Conservation (phyloP, 306 rosid species). For the Vachellia collinsii region DNA sequence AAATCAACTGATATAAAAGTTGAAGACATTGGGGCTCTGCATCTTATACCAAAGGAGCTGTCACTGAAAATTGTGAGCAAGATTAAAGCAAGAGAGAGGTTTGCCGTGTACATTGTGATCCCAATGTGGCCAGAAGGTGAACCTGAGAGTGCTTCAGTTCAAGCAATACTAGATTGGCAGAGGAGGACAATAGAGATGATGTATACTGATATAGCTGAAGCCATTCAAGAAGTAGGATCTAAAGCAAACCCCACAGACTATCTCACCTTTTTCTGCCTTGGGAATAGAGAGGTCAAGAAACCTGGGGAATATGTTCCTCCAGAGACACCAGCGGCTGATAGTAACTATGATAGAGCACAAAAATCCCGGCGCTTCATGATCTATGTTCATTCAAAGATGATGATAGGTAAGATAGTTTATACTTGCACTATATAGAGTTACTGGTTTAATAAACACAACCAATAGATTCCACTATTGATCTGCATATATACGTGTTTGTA, state of each 20-base stretch:
- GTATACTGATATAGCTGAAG: not conserved
- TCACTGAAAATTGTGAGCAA: not conserved
- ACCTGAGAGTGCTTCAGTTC: not conserved
- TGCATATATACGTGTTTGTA: not conserved
- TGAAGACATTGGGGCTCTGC: not conserved
- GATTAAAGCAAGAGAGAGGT: not conserved
- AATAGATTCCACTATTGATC: not conserved
- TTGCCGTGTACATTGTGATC: not conserved
- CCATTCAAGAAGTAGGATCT: constrained; percentile 45
- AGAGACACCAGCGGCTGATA: not conserved
- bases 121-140: not conserved
- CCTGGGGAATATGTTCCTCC: constrained; percentile 35
- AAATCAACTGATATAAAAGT: not conserved
- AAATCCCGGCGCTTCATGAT: not conserved
- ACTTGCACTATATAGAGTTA: too few relatives aligned
- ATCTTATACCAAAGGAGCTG: not conserved
- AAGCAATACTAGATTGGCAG: not conserved
- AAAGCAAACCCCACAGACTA: constrained; percentile 59
- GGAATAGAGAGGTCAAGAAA: constrained; percentile 52
- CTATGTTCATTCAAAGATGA: not conserved
- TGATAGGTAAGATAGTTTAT: not conserved
- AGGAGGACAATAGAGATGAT: not conserved
- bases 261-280: constrained; percentile 84
- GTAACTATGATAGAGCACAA: not conserved
- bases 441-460: not conserved